Evolutionary conservation across 345 rosid species (phyloP).

Genomic region (Arabidopsis thaliana): TAIR10.1 NC_003070.9:25208501-25209000

Average conservation of each 20-base stretch:
- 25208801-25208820: not conserved
- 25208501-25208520: conserved; percentile 84
- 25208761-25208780: not conserved
- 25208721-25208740: conserved; percentile 83
- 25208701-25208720: conserved; percentile 81
- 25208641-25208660: not conserved
- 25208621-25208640: not conserved
- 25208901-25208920: conserved; percentile 55
- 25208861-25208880: conserved; percentile 87
- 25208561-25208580: conserved; percentile 67
- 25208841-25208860: conserved; percentile 88
- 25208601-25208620: not conserved
- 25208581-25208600: conserved; percentile 64
- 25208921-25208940: conserved; percentile 34
- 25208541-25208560: conserved; percentile 54
- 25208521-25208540: conserved; percentile 89
- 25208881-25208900: conserved; percentile 80
- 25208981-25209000: not conserved
- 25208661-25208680: conserved; percentile 49
- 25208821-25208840: conserved; percentile 84
- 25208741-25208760: conserved; percentile 21
- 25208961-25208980: conserved; percentile 51
- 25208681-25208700: conserved; percentile 76
- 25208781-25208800: not conserved
- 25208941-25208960: conserved; percentile 48